Evolutionary conservation across 352 stramenopile species (phyloP).

Genomic region (Hyaloperonospora arabidopsidis): DNA sequence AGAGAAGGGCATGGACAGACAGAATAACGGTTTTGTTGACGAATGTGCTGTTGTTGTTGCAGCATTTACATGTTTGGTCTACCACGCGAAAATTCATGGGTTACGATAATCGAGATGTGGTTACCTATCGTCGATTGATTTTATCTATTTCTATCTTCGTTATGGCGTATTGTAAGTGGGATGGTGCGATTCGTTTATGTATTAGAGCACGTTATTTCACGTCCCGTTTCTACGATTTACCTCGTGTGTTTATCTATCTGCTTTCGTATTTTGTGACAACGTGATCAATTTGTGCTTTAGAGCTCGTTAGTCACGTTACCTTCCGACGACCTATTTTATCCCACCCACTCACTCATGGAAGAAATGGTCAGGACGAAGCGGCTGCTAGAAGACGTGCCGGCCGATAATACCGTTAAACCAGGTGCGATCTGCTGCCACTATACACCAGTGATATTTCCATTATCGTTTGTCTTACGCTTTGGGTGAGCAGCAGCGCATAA

Average conservation of each 20-base stretch:
- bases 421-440: slow-evolving; percentile 7
- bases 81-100: background rate
- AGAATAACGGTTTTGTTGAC: slow-evolving; percentile 7
- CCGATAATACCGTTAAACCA: slow-evolving; percentile 8
- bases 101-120: too few relatives aligned
- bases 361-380: slow-evolving; percentile 35
- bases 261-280: too few relatives aligned
- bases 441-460: background rate
- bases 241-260: too few relatives aligned
- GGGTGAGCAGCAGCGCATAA: slow-evolving; percentile 9
- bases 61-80: slow-evolving; percentile 10
- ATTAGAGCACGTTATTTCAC: too few relatives aligned
- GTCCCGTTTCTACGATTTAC: too few relatives aligned
- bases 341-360: slow-evolving; percentile 14
- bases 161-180: too few relatives aligned
- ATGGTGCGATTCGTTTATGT: too few relatives aligned
- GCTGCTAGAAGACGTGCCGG: slow-evolving; percentile 9
- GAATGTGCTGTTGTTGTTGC: slow-evolving; percentile 10
- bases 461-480: background rate
- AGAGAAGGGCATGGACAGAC: slow-evolving; percentile 1
- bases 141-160: too few relatives aligned
- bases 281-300: too few relatives aligned
- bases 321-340: background rate
- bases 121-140: too few relatives aligned
- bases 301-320: too few relatives aligned